Percentiles rank a stretch among this genome's conserved stretches.
Conservation (phyloP, 2,329 filamentous ascomycete genomes). For the Rhynchosporium graminicola region DNA sequence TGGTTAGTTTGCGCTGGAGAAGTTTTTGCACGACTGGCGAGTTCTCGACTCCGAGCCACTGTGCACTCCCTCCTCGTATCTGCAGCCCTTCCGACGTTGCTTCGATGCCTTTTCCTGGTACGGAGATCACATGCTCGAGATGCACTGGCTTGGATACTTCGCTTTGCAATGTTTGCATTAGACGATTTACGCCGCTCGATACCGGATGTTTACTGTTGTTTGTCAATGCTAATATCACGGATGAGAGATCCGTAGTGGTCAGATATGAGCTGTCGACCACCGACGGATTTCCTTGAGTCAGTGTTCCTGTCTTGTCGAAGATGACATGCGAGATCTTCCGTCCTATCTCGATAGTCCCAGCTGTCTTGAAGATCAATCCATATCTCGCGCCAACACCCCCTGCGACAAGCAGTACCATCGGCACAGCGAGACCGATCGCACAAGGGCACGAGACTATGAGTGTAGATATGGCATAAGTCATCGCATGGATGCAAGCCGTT, state of each 20-base stretch:
- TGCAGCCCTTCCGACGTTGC: constrained; percentile 34
- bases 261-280: constrained; percentile 45
- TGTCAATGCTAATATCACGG: constrained; percentile 40
- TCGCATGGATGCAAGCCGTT: constrained; percentile 57
- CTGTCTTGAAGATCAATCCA: constrained; percentile 72
- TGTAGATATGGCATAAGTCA: constrained; percentile 72
- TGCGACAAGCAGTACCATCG: constrained; percentile 76
- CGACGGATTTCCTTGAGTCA: constrained; percentile 64
- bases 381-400: constrained; percentile 63
- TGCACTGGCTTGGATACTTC: constrained; percentile 25
- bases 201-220: constrained; percentile 34
- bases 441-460: constrained; percentile 75
- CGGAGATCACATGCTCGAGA: constrained; percentile 41
- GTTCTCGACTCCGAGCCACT: constrained; percentile 47
- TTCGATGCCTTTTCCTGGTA: constrained; percentile 48
- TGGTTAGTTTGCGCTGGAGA: constrained; percentile 44
- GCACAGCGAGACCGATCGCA: constrained; percentile 68
- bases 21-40: constrained; percentile 42
- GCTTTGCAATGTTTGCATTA: constrained; percentile 39
- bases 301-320: constrained; percentile 80
- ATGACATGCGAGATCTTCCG: constrained; percentile 65
- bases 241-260: background rate
- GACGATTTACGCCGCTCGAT: constrained; percentile 39
- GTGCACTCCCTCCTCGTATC: constrained; percentile 52
- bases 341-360: constrained; percentile 62